Evolutionary conservation across 441 rosid species (phyloP), one percentile per base, ranked within the genome.

Genomic region (Gossypium schwendimanii): DNA sequence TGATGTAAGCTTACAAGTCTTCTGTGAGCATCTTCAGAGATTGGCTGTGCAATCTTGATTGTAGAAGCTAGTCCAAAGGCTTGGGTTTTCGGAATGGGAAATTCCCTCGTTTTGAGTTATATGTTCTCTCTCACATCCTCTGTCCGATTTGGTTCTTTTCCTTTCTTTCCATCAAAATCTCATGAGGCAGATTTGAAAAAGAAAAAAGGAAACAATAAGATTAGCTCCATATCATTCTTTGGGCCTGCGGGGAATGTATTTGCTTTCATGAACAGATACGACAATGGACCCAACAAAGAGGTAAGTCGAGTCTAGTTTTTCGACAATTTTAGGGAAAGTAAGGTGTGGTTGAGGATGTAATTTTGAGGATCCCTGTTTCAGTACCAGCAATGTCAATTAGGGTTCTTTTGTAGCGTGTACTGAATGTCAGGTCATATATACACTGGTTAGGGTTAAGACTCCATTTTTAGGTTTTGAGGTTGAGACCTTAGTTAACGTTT

Each of bases 1-100:
- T 60, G 99, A 94, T 49, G 99, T 94, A 71, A 92, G 94, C 87
- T 91, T 94, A 73, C 97, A 89, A 85, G 99, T 94, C 59, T 94
- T 94, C 80, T 83, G 90, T 6, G 94, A 94, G 83, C 99, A 94
- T 87, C 98, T 94, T 68, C 96, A 89, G 84, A 91, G 91, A 88
- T 83, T 94, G 83, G 97, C 99, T 55, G 99, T 96, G 79, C 99
- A 96, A 84, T 90, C 99, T 74, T 96, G 89, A 83, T 63, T 67
- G 59, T 67, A 65, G 24, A 49, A 53, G 44, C 45, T 41, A 15
- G 67, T 73, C 15, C 20, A 64, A 73, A 73, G 33, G 18, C 54
- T 2, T 14, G 20, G 21, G 24, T 53, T 73, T 33, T 33, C 41
- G 18, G 36, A 3, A 36, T 4, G 23, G 70, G 41, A 63, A 28